Base-by-base conservation (phyloP, 495 filamentous ascomycete species). In the Immersiella caudata region DNA sequence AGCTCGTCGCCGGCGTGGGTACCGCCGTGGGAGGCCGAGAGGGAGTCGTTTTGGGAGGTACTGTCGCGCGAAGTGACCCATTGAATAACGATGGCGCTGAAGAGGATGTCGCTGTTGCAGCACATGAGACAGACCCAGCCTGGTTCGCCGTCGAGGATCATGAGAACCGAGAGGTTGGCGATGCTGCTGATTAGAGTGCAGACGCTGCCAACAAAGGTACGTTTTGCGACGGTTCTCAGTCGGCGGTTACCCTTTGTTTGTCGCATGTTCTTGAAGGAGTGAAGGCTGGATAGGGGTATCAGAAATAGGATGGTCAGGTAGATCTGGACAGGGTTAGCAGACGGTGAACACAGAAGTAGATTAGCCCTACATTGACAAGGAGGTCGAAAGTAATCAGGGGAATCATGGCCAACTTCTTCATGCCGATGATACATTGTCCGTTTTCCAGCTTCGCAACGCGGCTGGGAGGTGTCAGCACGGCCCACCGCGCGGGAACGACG, bases 111-210 rank as follows among this genome's bases (percentile, higher is more conserved):
- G 59, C 79, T 79, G 69, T 86, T 86, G 67, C 84, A 87, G 67
- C 82, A 85, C 79, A 85, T 84, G 36, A 87, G 74, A 69, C 81
- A 87, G 12, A 86, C 79, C 84, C 84, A 87, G 29, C 80, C 84
- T 4, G 80, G 84, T 65, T 87, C 84, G 46, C 84, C 84, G 40
- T 82, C 73, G 11, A 85, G 78, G 0, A 75, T 79, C 76, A 82
- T 80, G 20, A 86, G 75, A 0, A 85, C 76, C 11, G 81, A 78
- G 8, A 87, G 73, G 71, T 87, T 87, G n/a, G 83, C 77, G 22
- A 85, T 75, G 61, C 79, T 84, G 69, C 80, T 83, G 22, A 67
- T 73, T 0, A 84, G 74, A 5, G 84, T 86, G 60, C 76, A 78
- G 58, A 80, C 72, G 46, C 80, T 81, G 7, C 84, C 84, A 33